Conservation (phyloP, 306 rosid species). For the Dalbergia oliveri region DNA sequence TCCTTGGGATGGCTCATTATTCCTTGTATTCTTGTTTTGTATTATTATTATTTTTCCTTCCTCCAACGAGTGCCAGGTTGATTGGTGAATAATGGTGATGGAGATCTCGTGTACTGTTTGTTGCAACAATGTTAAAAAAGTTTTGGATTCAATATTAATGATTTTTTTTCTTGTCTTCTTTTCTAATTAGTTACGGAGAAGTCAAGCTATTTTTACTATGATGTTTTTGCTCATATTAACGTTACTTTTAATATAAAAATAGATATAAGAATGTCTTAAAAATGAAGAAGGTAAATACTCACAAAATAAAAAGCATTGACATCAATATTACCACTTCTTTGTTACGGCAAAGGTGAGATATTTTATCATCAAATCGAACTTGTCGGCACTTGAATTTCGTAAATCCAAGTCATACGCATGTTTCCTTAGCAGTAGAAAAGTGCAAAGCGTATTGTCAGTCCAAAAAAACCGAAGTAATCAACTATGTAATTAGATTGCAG, state of each 20-base stretch:
- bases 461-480: neutral
- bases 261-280: too few relatives aligned
- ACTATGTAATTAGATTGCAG: neutral
- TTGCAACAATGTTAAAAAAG: constrained; percentile 32
- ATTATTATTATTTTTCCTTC: neutral
- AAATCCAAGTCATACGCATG: neutral
- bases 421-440: neutral
- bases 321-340: too few relatives aligned
- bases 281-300: too few relatives aligned
- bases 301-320: too few relatives aligned
- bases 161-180: neutral
- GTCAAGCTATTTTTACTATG: neutral
- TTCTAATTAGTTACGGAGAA: neutral
- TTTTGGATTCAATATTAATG: constrained; percentile 47
- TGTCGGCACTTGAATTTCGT: neutral
- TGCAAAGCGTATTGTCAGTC: neutral
- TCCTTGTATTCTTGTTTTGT: neutral
- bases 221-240: neutral
- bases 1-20: constrained; percentile 17
- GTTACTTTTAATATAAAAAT: too few relatives aligned
- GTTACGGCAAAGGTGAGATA: neutral
- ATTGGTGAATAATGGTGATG: constrained; percentile 39
- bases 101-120: constrained; percentile 46
- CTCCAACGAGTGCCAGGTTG: constrained; percentile 28
- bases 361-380: neutral